phyloP scores from a whole-genome alignment of 441 rosid genomes.

The Syzygium syzygioides region DNA sequence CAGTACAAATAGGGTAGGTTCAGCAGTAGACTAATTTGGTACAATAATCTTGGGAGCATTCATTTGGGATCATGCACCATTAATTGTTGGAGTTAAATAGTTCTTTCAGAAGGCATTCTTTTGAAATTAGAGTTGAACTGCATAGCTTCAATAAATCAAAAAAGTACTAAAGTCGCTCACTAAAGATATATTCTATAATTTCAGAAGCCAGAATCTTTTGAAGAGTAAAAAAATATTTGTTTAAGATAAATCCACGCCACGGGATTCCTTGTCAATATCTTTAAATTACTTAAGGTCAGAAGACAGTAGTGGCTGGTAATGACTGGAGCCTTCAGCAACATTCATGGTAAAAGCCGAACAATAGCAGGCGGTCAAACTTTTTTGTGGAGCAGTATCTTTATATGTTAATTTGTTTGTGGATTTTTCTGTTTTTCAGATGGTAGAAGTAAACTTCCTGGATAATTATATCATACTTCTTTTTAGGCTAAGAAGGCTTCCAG shows the following conservation, averaged over 20 bases:
- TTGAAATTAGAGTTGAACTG: background rate
- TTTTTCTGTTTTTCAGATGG: background rate
- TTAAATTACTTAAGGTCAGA: background rate
- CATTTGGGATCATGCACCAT: background rate
- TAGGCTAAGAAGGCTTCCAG: background rate
- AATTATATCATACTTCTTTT: background rate
- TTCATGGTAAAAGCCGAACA: background rate
- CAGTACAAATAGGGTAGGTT: background rate
- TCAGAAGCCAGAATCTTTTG: background rate
- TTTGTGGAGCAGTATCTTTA: background rate
- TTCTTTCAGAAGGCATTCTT: background rate
- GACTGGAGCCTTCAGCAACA: background rate
- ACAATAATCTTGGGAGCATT: background rate
- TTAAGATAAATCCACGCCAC: background rate
- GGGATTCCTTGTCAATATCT: background rate
- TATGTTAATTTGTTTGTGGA: background rate
- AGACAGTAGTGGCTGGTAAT: background rate
- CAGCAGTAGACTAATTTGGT: background rate
- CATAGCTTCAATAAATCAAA: background rate
- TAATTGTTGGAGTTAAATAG: background rate
- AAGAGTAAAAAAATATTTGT: background rate
- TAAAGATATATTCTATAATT: background rate
- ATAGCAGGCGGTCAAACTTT: background rate
- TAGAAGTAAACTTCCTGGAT: background rate
- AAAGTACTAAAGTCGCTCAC: background rate